Conservation (phyloP, 2,329 filamentous ascomycete genomes). For the Alternaria tenuissima region DNA sequence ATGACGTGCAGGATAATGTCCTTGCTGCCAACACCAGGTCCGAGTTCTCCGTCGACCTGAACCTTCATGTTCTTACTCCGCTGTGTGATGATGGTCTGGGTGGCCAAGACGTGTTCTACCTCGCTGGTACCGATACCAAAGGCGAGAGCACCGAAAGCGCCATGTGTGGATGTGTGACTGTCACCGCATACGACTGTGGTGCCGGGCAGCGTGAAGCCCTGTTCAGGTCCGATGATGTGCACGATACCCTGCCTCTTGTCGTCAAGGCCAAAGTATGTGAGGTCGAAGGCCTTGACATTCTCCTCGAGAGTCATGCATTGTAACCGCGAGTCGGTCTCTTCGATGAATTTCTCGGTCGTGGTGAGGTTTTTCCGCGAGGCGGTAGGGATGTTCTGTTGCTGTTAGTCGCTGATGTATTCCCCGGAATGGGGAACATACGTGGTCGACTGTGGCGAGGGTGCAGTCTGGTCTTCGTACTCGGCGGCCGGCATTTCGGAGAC, state of each 20-base stretch:
- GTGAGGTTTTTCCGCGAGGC: conserved; percentile 90
- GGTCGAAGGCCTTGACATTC: conserved; percentile 94
- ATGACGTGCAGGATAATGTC: conserved; percentile 94
- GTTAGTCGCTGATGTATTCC: conserved; percentile 19
- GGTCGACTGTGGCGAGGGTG: conserved; percentile 94
- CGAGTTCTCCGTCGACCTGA: conserved; percentile 89
- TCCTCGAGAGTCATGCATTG: conserved; percentile 97
- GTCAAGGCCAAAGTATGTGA: conserved; percentile 96
- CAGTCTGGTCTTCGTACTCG: conserved; percentile 93
- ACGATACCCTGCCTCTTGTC: conserved; percentile 98
- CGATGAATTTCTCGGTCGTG: conserved; percentile 90
- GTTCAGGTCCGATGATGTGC: conserved; percentile 97
- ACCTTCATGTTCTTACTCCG: conserved; percentile 99
- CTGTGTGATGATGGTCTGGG: conserved; percentile 92
- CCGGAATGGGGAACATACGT: conserved; percentile 68
- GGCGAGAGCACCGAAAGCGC: conserved; percentile 91
- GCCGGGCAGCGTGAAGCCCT: conserved; percentile 96
- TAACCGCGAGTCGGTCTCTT: conserved; percentile 90
- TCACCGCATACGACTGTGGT: conserved; percentile 98
- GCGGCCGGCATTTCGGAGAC: conserved; percentile 85
- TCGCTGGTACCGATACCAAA: conserved; percentile 98
- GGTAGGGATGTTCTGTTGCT: conserved; percentile 85
- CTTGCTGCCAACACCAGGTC: conserved; percentile 93
- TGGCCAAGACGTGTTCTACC: conserved; percentile 97
- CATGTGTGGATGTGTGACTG: conserved; percentile 97